phyloP scores from a whole-genome alignment of 1,284 basidiomycete species.

The Xanthoconium separans region DNA sequence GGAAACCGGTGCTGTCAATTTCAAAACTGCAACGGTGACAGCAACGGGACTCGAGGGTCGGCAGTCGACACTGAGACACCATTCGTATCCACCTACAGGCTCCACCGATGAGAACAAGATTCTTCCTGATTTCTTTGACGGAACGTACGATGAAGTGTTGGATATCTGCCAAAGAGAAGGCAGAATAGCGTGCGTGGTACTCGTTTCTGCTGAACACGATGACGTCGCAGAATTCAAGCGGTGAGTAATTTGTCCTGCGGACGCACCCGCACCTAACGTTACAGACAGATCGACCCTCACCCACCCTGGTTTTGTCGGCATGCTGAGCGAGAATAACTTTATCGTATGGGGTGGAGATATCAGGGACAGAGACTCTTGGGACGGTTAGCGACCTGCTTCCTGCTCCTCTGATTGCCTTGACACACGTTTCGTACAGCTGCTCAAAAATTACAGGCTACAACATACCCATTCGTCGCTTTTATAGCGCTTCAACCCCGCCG shows the following conservation, averaged over 20 bases:
- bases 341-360: constrained; percentile 80
- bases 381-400: constrained; percentile 49
- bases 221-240: constrained; percentile 85
- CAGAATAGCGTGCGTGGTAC: constrained; percentile 75
- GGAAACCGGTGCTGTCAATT: constrained; percentile 69
- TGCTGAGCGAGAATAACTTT: constrained; percentile 60
- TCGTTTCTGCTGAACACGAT: constrained; percentile 92
- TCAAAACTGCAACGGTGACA: constrained; percentile 37
- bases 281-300: constrained; percentile 69
- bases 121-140: constrained; percentile 79
- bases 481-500: constrained; percentile 80
- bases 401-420: constrained; percentile 1
- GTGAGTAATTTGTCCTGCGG: constrained; percentile 35
- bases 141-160: constrained; percentile 83
- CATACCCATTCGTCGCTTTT: constrained; percentile 92
- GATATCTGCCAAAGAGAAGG: constrained; percentile 68
- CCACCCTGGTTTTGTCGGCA: constrained; percentile 59
- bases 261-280: constrained; percentile 1
- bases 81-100: constrained; percentile 26
- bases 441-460: constrained; percentile 84
- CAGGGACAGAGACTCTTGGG: constrained; percentile 78
- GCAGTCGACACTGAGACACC: constrained; percentile 25
- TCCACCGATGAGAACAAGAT: constrained; percentile 42
- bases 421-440: constrained; percentile 52
- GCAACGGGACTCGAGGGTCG: constrained; percentile 38